phyloP scores from a whole-genome alignment of 2,329 filamentous ascomycete species.

The Cladobotryum mycophilum region DNA sequence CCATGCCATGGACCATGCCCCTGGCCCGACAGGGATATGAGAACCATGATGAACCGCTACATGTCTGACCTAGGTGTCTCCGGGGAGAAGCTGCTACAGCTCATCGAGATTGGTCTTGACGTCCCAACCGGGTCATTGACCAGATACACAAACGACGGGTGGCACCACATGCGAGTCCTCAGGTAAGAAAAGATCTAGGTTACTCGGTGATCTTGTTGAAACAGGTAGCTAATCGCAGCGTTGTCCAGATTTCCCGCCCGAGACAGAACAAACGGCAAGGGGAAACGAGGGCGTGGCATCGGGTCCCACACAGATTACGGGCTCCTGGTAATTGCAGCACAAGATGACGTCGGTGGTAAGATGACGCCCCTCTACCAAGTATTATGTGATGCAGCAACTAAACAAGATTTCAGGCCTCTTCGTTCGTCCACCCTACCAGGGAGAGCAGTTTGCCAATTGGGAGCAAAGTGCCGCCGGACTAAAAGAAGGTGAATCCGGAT shows the following conservation, averaged over 20 bases:
- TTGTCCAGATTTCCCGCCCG: constrained; percentile 25
- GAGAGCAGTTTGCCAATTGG: constrained; percentile 41
- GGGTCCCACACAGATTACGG: constrained; percentile 48
- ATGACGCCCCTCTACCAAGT: not conserved
- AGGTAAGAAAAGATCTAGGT: constrained; percentile 24
- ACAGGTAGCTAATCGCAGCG: not conserved
- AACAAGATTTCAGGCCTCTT: constrained; percentile 32
- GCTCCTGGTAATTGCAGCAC: constrained; percentile 43
- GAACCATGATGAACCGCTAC: constrained; percentile 33
- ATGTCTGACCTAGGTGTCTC: constrained; percentile 34
- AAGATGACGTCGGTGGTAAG: constrained; percentile 43
- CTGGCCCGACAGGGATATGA: constrained; percentile 39
- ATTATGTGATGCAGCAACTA: not conserved
- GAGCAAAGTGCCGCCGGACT: constrained; percentile 37
- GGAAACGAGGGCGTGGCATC: constrained; percentile 43
- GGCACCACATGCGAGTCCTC: constrained; percentile 45
- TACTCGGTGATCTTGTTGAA: not conserved
- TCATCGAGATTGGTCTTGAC: constrained; percentile 40
- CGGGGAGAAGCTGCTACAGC: constrained; percentile 39
- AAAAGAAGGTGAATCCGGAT: constrained; percentile 38
- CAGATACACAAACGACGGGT: constrained; percentile 39
- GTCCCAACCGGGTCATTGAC: constrained; percentile 35
- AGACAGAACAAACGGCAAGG: constrained; percentile 39
- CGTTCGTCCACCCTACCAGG: constrained; percentile 35
- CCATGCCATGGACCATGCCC: constrained; percentile 45